Evolutionary conservation across 495 filamentous ascomycete genomes (phyloP).

Genomic region (Lasiosphaeriaceae sp.): DNA sequence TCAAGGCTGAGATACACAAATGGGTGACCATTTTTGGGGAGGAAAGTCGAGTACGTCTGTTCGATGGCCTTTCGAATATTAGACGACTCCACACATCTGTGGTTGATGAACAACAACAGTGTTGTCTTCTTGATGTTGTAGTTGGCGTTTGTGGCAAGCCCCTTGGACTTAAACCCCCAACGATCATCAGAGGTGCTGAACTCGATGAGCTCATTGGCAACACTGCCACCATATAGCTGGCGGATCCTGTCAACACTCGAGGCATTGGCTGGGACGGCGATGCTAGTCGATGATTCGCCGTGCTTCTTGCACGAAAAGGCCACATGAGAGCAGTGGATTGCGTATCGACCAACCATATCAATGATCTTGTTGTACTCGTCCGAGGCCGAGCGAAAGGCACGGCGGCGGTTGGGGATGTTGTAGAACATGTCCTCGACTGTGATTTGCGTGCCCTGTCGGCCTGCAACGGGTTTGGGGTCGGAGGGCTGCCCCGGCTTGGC

Average conservation of each 20-base stretch:
- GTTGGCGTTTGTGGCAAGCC: slow-evolving; percentile 89
- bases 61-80: slow-evolving; percentile 87
- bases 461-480: slow-evolving; percentile 84
- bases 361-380: slow-evolving; percentile 99
- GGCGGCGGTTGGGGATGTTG: slow-evolving; percentile 83
- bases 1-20: slow-evolving; percentile 92
- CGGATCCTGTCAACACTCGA: slow-evolving; percentile 78
- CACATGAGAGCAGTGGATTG: slow-evolving; percentile 88
- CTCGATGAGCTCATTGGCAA: slow-evolving; percentile 85
- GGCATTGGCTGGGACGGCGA: slow-evolving; percentile 70
- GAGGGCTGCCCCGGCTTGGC: slow-evolving; percentile 88
- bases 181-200: slow-evolving; percentile 69
- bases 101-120: slow-evolving; percentile 93
- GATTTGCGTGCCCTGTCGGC: slow-evolving; percentile 93
- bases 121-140: slow-evolving; percentile 90
- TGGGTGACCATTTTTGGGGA: slow-evolving; percentile 93
- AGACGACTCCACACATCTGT: slow-evolving; percentile 91
- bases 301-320: slow-evolving; percentile 97
- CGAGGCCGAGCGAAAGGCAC: slow-evolving; percentile 84
- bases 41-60: slow-evolving; percentile 82
- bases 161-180: slow-evolving; percentile 78
- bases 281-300: slow-evolving; percentile 76
- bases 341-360: slow-evolving; percentile 89
- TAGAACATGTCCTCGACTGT: slow-evolving; percentile 98
- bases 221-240: slow-evolving; percentile 78